Evolutionary conservation across 2,329 filamentous ascomycete genomes (phyloP).

Genomic region (Fusarium sp.): DNA sequence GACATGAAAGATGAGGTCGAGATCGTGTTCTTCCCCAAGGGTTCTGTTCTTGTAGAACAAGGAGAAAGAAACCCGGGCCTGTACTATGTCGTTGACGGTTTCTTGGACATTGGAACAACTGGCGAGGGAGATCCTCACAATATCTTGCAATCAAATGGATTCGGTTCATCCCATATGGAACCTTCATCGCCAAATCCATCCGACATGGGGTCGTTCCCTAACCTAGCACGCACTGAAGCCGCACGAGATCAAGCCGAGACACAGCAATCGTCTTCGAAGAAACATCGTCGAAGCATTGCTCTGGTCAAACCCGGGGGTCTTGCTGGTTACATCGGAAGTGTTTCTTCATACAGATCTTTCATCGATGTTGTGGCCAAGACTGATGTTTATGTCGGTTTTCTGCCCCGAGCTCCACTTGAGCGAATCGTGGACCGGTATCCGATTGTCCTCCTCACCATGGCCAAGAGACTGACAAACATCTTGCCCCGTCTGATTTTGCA

Average conservation of each 20-base stretch:
- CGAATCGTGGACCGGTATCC: conserved; percentile 94
- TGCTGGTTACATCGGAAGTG: conserved; percentile 93
- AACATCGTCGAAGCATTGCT: conserved; percentile 78
- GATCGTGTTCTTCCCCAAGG: conserved; percentile 97
- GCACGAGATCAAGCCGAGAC: conserved; percentile 52
- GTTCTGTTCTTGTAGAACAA: conserved; percentile 94
- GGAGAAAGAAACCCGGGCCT: conserved; percentile 96
- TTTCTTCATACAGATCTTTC: conserved; percentile 96
- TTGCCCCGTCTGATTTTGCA: conserved; percentile 92
- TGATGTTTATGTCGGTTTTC: conserved; percentile 96
- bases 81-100: conserved; percentile 98
- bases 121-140: conserved; percentile 52
- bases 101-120: conserved; percentile 93
- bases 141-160: conserved; percentile 51
- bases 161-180: conserved; percentile 41
- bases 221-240: conserved; percentile 47
- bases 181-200: conserved; percentile 41
- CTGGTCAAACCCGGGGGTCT: conserved; percentile 95
- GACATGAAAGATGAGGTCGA: conserved; percentile 94
- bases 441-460: conserved; percentile 93
- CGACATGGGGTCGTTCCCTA: conserved; percentile 50
- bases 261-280: conserved; percentile 63
- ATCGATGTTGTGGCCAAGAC: conserved; percentile 98
- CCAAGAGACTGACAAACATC: conserved; percentile 91
- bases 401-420: conserved; percentile 88